phyloP scores from a whole-genome alignment of 495 filamentous ascomycete species.

The Hapsidospora chrysogenum region DNA sequence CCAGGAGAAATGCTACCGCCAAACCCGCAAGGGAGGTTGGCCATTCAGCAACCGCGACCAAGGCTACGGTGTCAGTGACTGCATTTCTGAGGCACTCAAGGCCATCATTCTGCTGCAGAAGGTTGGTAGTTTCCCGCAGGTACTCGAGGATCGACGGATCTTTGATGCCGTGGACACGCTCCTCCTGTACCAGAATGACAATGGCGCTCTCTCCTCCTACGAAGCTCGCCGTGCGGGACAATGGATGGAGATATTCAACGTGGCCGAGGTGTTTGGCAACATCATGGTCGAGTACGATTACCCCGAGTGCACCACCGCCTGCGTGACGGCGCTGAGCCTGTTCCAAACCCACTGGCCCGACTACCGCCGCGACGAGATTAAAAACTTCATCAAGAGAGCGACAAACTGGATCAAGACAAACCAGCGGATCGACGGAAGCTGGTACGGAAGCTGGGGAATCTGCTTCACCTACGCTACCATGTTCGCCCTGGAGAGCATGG shows the following conservation, averaged over 20 bases:
- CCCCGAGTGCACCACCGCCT: constrained; percentile 91
- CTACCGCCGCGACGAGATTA: constrained; percentile 64
- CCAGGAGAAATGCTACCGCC: constrained; percentile 72
- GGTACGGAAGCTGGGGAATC: constrained; percentile 96
- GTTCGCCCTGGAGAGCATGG: constrained; percentile 83
- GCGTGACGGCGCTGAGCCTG: constrained; percentile 71
- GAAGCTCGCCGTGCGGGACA: constrained; percentile 65
- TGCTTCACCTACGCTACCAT: constrained; percentile 93
- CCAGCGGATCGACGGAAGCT: constrained; percentile 71
- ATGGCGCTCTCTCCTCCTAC: constrained; percentile 82
- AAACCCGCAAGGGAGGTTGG: constrained; percentile 87
- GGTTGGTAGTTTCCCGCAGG: constrained; percentile 53
- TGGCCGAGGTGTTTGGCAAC: constrained; percentile 86
- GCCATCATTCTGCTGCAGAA: constrained; percentile 73
- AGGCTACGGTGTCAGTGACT: constrained; percentile 91
- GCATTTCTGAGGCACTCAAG: constrained; percentile 80
- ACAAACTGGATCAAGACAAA: constrained; percentile 64
- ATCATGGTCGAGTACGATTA: constrained; percentile 99
- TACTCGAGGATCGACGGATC: constrained; percentile 59
- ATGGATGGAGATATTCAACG: constrained; percentile 72
- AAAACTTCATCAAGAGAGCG: constrained; percentile 47
- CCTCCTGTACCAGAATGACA: constrained; percentile 77
- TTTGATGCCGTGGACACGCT: constrained; percentile 82
- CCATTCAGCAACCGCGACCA: constrained; percentile 83
- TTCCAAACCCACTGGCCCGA: constrained; percentile 70